Base-by-base conservation (phyloP, 208 protist genomes). In the Trypanosoma cruzi region DNA sequence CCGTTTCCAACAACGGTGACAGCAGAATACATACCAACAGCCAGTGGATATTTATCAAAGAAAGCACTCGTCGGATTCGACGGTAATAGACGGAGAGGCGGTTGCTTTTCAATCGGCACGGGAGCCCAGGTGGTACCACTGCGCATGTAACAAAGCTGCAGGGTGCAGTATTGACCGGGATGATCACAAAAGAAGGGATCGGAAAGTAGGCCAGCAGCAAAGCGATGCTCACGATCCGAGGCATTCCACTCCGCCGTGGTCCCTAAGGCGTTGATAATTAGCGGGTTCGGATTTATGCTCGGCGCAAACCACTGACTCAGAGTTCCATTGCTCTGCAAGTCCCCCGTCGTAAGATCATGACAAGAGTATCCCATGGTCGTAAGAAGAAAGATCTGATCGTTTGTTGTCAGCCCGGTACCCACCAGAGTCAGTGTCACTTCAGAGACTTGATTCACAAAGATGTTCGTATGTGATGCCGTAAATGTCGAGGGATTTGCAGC, bases 61-160 rank as follows among this genome's bases (percentile, higher is more conserved):
- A 59, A 59, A 24, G 82, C 80, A 32, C 70, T 80, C 29, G 71
- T 70, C 18, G 89, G 92, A 77, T 95, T 89, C 8, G 88, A 85
- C 37, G 84, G 81, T n/a, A 83, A 53, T 14, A 95, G 75, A 44
- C 71, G 22, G 20, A 74, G 10, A 16, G 53, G 52, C 3, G 79
- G 59, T 29, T 55, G 16, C 16, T 32, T 65, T 40, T 74, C 29
- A 44, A 91, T 80, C 20, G 79, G 40, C 20, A 97, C 92, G 11
- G 85, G 84, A 8, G 86, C 84, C 92, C 92, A 97, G 50, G 86
- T 89, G 29, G 61, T 77, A 49, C 81, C 88, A 29, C 49, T 59
- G 34, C 89, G 88, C 52, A 58, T 63, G 80, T 97, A 97, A 74
- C 92, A 97, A 60, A 97, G 74, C 78, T 92, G 75, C 86, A 97